phyloP scores from a whole-genome alignment of 75 land plant species.

The Chamaecyparis obtusa region DNA sequence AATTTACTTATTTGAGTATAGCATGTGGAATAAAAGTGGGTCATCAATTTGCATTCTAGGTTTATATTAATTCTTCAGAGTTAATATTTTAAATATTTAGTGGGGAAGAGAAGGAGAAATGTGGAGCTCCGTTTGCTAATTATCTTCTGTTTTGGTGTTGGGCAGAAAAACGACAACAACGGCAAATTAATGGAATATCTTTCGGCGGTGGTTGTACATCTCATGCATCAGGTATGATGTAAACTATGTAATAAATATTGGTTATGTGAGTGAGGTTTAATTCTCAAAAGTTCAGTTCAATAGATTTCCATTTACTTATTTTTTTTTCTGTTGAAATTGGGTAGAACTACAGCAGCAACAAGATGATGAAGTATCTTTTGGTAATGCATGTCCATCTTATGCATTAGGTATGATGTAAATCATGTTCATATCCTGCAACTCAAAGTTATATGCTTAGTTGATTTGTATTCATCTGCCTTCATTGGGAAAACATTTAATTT shows the following conservation, averaged over 20 bases:
- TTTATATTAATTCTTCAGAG: background rate
- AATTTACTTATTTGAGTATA: background rate
- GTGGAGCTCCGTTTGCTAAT: background rate
- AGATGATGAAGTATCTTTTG: background rate
- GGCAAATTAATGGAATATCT: background rate
- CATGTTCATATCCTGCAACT: background rate
- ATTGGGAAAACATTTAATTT: background rate
- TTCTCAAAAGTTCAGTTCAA: background rate
- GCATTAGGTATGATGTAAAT: conserved; percentile 5
- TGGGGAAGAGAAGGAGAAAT: background rate
- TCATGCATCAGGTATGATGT: conserved; percentile 1
- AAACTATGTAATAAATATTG: background rate
- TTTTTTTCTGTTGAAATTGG: background rate
- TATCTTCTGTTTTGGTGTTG: background rate
- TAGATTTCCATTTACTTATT: background rate
- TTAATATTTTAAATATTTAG: background rate
- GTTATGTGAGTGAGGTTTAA: background rate
- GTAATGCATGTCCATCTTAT: background rate
- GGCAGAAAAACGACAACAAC: background rate
- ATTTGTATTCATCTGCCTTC: background rate
- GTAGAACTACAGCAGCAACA: background rate
- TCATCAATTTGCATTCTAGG: background rate
- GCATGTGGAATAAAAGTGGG: background rate
- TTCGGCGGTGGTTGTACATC: background rate
- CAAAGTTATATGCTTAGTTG: background rate